Percentiles rank a stretch among this genome's conserved stretches.
Evolutionary conservation across 2,329 filamentous ascomycete genomes (phyloP).

Genomic region (Nigrospora oryzae): DNA sequence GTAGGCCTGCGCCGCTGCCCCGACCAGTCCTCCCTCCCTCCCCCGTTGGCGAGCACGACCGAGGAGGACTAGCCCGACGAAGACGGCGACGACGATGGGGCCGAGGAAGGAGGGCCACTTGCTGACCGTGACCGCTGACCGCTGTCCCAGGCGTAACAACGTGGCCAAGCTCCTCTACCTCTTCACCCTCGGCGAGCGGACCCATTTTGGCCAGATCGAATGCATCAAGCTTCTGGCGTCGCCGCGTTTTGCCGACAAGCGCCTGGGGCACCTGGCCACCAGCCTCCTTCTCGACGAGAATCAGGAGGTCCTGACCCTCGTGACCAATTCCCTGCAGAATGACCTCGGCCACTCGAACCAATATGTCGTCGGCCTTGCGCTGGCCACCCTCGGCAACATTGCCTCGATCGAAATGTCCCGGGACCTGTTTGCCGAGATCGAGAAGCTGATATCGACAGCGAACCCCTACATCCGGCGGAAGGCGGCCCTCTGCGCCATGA

Average conservation of each 20-base stretch:
- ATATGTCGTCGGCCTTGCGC: slow-evolving; percentile 92
- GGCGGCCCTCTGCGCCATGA: slow-evolving; percentile 97
- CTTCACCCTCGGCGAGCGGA: slow-evolving; percentile 93
- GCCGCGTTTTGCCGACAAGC: slow-evolving; percentile 95
- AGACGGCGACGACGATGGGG: not conserved
- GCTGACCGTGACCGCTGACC: not conserved
- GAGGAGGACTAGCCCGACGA: not conserved
- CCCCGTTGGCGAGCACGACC: no score
- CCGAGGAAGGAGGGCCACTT: not conserved
- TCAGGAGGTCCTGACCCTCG: slow-evolving; percentile 92
- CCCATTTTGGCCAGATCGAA: slow-evolving; percentile 98
- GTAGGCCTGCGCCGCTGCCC: slow-evolving; percentile 35
- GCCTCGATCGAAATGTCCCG: slow-evolving; percentile 97
- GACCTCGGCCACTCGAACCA: slow-evolving; percentile 96
- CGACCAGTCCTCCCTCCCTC: not conserved
- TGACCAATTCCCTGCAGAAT: slow-evolving; percentile 97
- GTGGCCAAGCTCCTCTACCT: slow-evolving; percentile 97
- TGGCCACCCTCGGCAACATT: slow-evolving; percentile 96
- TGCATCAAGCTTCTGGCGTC: slow-evolving; percentile 96
- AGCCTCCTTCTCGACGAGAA: slow-evolving; percentile 97
- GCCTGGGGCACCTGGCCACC: slow-evolving; percentile 88
- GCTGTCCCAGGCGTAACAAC: slow-evolving; percentile 74
- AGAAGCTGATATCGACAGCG: slow-evolving; percentile 80
- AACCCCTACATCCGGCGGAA: slow-evolving; percentile 99
- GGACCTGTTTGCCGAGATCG: slow-evolving; percentile 93